Base-by-base conservation (phyloP, 768 basidiomycete genomes). In the Tylopilus rubrobrunneus region DNA sequence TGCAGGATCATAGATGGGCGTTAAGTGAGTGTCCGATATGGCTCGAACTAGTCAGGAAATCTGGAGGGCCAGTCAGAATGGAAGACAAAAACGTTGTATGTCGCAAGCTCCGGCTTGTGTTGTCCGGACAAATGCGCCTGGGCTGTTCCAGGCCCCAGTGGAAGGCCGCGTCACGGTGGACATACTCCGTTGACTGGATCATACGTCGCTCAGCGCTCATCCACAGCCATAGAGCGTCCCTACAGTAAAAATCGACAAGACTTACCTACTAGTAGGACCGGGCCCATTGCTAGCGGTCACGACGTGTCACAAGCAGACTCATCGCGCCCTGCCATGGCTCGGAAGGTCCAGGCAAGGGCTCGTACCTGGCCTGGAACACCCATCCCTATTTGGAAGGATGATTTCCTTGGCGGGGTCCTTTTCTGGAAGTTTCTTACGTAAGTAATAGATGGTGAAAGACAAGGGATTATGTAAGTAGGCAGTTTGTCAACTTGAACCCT, bases 1-100 rank as follows among this genome's bases (percentile, higher is more conserved):
- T 7, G 28, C 5, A 12, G 56, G 31, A 31, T 2, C 9, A 31
- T 25, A 31, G 52, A 42, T 19, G 45, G 53, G 57, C 21, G 57
- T 59, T 65, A 65, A 53, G 45, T 56, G 58, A 45, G 50, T 56
- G 47, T 28, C 57, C 41, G 45, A 25, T 25, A 25, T 5, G 25
- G 25, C 25, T 25, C 25, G 25, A 25, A 25, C 25, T 2, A 25
- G 25, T 25, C 25, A 25, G 25, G 25, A 25, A 25, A 25, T 25
- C 25, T 25, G 25, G 25, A 25, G 25, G 25, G 25, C 44, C 42
- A 45, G 44, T 43, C 53, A 52, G 51, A 54, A 53, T 10, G 51
- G 51, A 34, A 27, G 3, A 23, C 17, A 34, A 52, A 37, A 53
- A 51, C 25, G 25, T 5, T 28, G 50, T 54, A 19, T n/a, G 29